Percentiles rank a stretch among this genome's conserved stretches.
phyloP scores from a whole-genome alignment of 306 rosid genomes.

The Cyamopsis tetragonoloba region DNA sequence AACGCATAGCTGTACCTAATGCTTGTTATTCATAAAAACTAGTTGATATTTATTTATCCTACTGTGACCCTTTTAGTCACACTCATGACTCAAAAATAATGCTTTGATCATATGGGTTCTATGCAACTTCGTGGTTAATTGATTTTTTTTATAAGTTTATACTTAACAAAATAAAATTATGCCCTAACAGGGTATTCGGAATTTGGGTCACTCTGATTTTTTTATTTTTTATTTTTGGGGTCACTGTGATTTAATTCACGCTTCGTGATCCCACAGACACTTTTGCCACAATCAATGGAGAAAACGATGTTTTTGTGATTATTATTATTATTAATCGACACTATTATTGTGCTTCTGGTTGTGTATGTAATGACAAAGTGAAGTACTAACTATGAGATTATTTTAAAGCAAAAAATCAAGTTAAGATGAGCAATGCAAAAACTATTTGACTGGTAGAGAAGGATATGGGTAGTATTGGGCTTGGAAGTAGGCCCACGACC shows the following conservation, averaged over 20 bases:
- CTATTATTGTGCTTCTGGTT: not conserved
- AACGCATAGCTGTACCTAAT: too few species aligned
- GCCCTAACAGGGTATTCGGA: not conserved
- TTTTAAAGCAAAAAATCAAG: not conserved
- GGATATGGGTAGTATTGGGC: not conserved
- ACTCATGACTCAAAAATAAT: too few species aligned
- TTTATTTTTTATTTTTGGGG: too few species aligned
- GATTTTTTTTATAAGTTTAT: not conserved
- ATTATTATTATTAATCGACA: not conserved
- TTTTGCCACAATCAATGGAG: not conserved
- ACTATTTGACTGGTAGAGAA: not conserved
- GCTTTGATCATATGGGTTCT: too few species aligned
- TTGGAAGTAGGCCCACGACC: not conserved
- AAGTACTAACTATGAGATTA: slow-evolving; percentile 6
- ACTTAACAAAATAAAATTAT: not conserved
- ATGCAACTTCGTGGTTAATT: not conserved
- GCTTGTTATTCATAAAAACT: too few species aligned
- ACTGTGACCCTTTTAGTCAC: too few species aligned
- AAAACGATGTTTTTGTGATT: not conserved
- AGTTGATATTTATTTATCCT: too few species aligned
- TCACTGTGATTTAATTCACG: not conserved
- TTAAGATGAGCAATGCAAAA: not conserved
- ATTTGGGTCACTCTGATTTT: not conserved
- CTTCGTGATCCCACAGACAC: not conserved
- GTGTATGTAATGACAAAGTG: slow-evolving; percentile 8